These are phyloP conservation scores for Takakia lepidozioides DNA, from an alignment of 225 moss, liverwort and hornwort species.

Conservation along the genomic window DNA sequence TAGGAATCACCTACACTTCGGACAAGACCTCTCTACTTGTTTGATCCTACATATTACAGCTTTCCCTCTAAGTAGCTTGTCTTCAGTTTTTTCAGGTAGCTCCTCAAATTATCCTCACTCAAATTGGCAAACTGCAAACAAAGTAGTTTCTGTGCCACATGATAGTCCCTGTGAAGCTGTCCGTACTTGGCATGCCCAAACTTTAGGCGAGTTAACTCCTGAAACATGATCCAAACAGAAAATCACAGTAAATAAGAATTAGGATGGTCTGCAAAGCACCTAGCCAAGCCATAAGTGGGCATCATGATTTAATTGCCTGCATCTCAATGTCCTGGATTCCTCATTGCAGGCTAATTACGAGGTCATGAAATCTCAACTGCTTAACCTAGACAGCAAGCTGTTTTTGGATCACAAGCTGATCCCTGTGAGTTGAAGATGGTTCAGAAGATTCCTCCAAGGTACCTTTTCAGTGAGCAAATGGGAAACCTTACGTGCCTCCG, in stretches of 20 bases:
- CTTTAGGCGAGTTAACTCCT: conserved; percentile 40
- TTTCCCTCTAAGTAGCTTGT: conserved; percentile 40
- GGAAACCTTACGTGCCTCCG: conserved; percentile 54
- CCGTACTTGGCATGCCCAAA: conserved; percentile 28
- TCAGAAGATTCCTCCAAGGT: no score
- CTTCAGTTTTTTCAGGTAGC: conserved; percentile 59
- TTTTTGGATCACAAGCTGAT: conserved; percentile 3
- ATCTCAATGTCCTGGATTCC: no score
- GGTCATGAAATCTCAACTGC: not conserved
- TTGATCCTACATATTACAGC: conserved; percentile 6
- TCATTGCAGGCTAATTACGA: not conserved
- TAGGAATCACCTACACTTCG: no score
- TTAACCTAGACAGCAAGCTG: no score
- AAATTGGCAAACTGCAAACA: conserved; percentile 81
- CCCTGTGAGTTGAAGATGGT: no score
- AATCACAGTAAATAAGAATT: not conserved
- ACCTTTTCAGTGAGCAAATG: conserved; percentile 41
- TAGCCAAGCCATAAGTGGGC: no score
- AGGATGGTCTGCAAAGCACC: no score
- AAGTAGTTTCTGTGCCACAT: conserved; percentile 71
- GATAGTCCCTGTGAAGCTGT: conserved; percentile 58
- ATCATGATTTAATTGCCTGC: no score
- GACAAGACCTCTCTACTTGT: no score
- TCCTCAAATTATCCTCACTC: conserved; percentile 50
- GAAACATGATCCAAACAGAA: conserved; percentile 7